Evolutionary conservation across 2,329 filamentous ascomycete species (phyloP), one percentile per base, ranked within the genome.

Genomic region (Torrubiella hemipterigena): DNA sequence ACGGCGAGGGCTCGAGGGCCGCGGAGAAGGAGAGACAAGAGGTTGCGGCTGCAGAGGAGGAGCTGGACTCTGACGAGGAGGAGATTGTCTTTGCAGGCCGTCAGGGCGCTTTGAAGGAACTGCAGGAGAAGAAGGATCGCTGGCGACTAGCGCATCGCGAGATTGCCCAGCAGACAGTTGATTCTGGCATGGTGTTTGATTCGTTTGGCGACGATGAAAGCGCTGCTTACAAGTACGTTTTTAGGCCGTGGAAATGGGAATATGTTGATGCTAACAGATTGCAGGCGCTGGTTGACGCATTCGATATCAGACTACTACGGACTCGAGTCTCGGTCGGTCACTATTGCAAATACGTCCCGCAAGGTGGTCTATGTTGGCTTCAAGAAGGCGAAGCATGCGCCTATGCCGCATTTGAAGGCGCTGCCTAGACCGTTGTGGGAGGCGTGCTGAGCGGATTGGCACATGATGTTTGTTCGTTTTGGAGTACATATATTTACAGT

Each of bases 221-320:
- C 7, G 82, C 82, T 30, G 73, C 79, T 4, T 95, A 94, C 61
- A 86, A 83, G 78, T 89, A 59, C 47, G 77, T 69, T 31, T 23
- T 28, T 20, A 32, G 25, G 17, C 18, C 11, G 17, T 7, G n/a
- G 6, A 14, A 5, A 27, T 7, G n/a, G n/a, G 20, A n/a, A n/a
- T 22, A n/a, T 22, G n/a, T 22, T 22, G 20, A n/a, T 31, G 27
- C 37, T 42, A 24, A 45, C 33, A 18, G 12, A 0, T 14, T n/a
- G 27, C 13, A 89, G 82, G 42, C 81, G 89, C 40, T 96, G 87
- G 82, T 72, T 96, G 32, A 84, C 93, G 2, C 87, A 96, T 55
- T 81, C 83, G 35, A 87, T 96, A 40, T 89, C 84, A 8, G 74
- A 80, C 24, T 96, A 96, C 54, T 96, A 96, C 50, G 87, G 86